These are phyloP conservation scores for Puccinellia tenuiflora DNA, from an alignment of 176 grass and related monocot genomes.

Conservation along the genomic window DNA sequence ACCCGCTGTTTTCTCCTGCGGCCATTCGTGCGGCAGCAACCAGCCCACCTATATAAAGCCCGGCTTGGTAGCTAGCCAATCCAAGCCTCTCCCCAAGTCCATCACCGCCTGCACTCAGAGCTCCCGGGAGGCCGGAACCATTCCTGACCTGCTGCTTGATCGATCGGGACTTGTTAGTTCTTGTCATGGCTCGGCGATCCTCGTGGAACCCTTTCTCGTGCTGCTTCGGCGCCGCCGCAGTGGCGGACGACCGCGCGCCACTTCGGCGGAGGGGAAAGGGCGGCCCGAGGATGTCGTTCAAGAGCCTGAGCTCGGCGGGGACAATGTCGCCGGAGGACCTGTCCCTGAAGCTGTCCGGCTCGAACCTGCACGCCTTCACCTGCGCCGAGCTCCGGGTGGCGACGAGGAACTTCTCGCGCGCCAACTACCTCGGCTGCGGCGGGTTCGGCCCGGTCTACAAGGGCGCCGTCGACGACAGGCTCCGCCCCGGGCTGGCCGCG, in stretches of 20 bases:
- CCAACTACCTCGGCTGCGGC: slow-evolving; percentile 71
- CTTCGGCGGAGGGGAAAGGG: not conserved
- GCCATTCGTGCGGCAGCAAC: not conserved
- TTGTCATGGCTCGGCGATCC: not conserved
- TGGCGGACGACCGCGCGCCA: not conserved
- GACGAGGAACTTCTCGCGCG: slow-evolving; percentile 37
- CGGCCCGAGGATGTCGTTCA: slow-evolving; percentile 46
- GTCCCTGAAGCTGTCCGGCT: slow-evolving; percentile 37
- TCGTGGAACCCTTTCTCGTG: slow-evolving; percentile 25
- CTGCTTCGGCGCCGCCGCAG: not conserved
- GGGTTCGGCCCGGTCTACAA: slow-evolving; percentile 66
- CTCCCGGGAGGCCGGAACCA: no score
- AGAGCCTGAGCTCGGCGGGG: slow-evolving; percentile 45
- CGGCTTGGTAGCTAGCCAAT: not conserved
- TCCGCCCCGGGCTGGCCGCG: slow-evolving; percentile 37
- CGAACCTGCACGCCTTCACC: slow-evolving; percentile 64
- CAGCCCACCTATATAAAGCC: not conserved
- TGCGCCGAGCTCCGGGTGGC: slow-evolving; percentile 45
- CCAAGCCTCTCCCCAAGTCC: not conserved
- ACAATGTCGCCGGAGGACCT: slow-evolving; percentile 62
- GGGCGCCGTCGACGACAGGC: slow-evolving; percentile 32
- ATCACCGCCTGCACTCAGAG: not conserved
- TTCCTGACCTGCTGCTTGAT: not conserved
- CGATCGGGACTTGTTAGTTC: no score
- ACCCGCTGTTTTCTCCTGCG: not conserved